phyloP scores from a whole-genome alignment of 2,329 filamentous ascomycete genomes.

The Fusarium brachygibbosum region DNA sequence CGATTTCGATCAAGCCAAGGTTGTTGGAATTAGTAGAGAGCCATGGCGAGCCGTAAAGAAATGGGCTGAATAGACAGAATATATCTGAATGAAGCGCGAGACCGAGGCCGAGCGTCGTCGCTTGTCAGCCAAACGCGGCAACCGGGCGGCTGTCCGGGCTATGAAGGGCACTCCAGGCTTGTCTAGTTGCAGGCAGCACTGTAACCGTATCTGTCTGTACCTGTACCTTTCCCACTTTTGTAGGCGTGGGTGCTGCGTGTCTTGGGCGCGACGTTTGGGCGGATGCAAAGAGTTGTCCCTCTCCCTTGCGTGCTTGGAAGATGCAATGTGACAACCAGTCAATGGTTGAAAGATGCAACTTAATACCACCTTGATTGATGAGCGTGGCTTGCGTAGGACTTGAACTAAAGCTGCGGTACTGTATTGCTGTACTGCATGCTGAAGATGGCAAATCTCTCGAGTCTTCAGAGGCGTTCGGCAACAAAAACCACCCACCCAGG shows the following conservation, averaged over 20 bases:
- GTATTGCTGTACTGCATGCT: not conserved
- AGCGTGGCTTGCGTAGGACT: not conserved
- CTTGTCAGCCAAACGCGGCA: conserved; percentile 31
- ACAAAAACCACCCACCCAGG: conserved; percentile 1
- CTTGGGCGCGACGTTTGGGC: conserved; percentile 7
- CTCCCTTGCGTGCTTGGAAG: not conserved
- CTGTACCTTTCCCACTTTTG: not conserved
- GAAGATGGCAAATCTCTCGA: conserved; percentile 10
- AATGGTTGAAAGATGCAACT: conserved; percentile 2
- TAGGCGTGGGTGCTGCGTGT: conserved; percentile 5
- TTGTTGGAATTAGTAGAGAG: not conserved
- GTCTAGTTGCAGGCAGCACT: conserved; percentile 16
- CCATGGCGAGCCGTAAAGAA: conserved; percentile 9
- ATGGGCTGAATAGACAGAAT: conserved; percentile 5
- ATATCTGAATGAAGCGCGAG: conserved; percentile 27
- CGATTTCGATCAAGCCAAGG: not conserved
- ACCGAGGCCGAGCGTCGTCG: conserved; percentile 20
- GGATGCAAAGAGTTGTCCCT: conserved; percentile 5
- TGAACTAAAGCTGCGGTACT: not conserved
- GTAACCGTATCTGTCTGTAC: not conserved
- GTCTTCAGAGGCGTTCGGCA: conserved; percentile 21
- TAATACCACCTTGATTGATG: not conserved
- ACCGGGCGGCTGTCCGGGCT: conserved; percentile 24
- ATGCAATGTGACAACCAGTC: conserved; percentile 4
- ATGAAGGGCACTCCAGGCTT: conserved; percentile 22